These are phyloP conservation scores for Collariella sp. DNA, from an alignment of 495 filamentous ascomycete species.

Conservation along the genomic window DNA sequence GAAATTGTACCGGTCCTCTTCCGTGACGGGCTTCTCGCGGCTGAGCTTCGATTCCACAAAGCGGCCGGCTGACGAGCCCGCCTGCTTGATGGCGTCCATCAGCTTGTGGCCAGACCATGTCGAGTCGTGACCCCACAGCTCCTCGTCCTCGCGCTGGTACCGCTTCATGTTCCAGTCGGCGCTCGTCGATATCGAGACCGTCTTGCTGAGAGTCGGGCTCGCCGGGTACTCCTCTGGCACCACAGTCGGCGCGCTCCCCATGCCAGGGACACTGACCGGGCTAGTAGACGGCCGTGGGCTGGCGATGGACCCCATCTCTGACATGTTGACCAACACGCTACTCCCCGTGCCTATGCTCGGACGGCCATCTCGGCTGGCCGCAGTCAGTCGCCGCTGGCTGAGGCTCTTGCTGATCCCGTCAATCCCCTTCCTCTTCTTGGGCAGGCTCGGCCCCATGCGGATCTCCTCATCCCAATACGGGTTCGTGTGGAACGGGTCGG, in stretches of 20 bases:
- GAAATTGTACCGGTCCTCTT: constrained; percentile 38
- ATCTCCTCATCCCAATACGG: constrained; percentile 83
- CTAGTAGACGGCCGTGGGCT: constrained; percentile 11
- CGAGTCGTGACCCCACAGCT: constrained; percentile 57
- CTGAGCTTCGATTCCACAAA: constrained; percentile 38
- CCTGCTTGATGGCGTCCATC: constrained; percentile 45
- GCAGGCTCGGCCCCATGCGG: constrained; percentile 62
- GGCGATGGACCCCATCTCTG: constrained; percentile 22
- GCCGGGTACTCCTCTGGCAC: constrained; percentile 20
- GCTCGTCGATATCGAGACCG: constrained; percentile 22
- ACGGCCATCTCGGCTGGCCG: constrained; percentile 31
- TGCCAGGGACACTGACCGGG: not conserved
- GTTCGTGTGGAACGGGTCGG: constrained; percentile 74
- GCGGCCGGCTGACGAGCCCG: constrained; percentile 41
- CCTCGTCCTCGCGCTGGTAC: constrained; percentile 79
- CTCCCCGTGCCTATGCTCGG: constrained; percentile 26
- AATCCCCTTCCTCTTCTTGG: constrained; percentile 49
- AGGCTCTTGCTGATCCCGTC: constrained; percentile 37
- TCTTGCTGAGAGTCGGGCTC: constrained; percentile 25
- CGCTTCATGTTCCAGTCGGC: constrained; percentile 64
- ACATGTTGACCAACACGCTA: constrained; percentile 18
- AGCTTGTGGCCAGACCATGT: constrained; percentile 35
- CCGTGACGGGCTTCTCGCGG: constrained; percentile 33
- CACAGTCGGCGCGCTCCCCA: constrained; percentile 26
- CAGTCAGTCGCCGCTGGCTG: constrained; percentile 41